phyloP scores from a whole-genome alignment of 306 rosid species.

The Luffa aegyptiaca region DNA sequence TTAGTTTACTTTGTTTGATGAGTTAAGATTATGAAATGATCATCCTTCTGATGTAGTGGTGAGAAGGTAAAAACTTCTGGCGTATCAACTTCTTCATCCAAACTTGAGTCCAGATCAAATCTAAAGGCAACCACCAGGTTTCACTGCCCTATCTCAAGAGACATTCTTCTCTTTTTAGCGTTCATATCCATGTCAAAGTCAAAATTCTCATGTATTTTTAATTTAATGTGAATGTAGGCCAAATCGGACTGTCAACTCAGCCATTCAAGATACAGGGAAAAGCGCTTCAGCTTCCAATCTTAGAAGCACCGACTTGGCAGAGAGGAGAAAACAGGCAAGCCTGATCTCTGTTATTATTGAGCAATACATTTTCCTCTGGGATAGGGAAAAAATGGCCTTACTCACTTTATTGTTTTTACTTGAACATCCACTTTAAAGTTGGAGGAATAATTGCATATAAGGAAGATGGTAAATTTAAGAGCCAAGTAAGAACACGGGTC shows the following conservation, averaged over 20 bases:
- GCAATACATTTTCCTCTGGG: neutral
- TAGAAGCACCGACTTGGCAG: conserved; percentile 42
- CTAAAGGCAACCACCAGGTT: conserved; percentile 42
- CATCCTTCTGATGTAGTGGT: conserved; percentile 5
- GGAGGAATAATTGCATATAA: conserved; percentile 52
- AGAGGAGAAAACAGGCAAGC: conserved; percentile 68
- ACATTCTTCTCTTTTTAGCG: neutral
- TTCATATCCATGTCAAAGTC: neutral
- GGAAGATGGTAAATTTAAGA: conserved; percentile 36
- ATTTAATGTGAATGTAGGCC: conserved; percentile 8
- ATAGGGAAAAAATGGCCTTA: neutral
- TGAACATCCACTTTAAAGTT: conserved; percentile 37
- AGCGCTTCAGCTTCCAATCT: conserved; percentile 37
- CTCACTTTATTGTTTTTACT: conserved; percentile 13
- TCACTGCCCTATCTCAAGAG: conserved; percentile 6
- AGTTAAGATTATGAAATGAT: conserved; percentile 16
- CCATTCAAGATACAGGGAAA: conserved; percentile 28
- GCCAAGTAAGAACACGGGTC: conserved; percentile 39
- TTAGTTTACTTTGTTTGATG: conserved; percentile 6
- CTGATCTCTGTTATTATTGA: neutral
- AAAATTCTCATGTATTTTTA: neutral
- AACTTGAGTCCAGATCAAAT: conserved; percentile 28
- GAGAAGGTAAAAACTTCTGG: conserved; percentile 20
- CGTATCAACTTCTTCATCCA: conserved; percentile 23
- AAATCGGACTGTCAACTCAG: conserved; percentile 21